Percentiles rank a stretch among this genome's conserved stretches.
Conservation (phyloP, 2,329 filamentous ascomycete species). For the Alternaria sp. region DNA sequence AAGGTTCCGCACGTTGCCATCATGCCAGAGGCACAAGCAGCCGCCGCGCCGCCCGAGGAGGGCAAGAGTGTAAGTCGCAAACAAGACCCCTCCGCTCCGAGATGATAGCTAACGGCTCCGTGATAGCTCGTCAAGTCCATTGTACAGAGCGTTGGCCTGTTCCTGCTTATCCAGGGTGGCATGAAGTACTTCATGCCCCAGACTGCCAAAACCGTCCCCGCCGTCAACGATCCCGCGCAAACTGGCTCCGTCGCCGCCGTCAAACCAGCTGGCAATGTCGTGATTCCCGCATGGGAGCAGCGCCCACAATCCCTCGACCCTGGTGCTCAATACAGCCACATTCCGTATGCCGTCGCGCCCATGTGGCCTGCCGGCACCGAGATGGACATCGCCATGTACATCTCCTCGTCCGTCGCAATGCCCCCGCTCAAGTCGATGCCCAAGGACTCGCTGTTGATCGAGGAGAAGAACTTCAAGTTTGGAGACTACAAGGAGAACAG, state of each 20-base stretch:
- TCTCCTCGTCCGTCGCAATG: conserved; percentile 76
- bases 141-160: conserved; percentile 64
- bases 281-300: conserved; percentile 46
- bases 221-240: conserved; percentile 26
- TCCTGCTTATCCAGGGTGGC: conserved; percentile 64
- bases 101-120: conserved; percentile 19
- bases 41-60: conserved; percentile 20
- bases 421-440: conserved; percentile 70
- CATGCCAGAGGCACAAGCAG: conserved; percentile 41
- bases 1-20: conserved; percentile 16
- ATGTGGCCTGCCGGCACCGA: conserved; percentile 84
- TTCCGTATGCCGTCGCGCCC: conserved; percentile 77
- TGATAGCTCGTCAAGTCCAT: conserved; percentile 47
- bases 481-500: conserved; percentile 82
- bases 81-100: background rate
- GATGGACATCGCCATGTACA: conserved; percentile 83
- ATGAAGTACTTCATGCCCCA: conserved; percentile 62
- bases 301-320: conserved; percentile 54
- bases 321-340: conserved; percentile 63
- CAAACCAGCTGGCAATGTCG: conserved; percentile 31
- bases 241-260: conserved; percentile 22
- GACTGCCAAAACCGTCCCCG: conserved; percentile 11
- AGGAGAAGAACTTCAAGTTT: conserved; percentile 80
- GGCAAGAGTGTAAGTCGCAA: conserved; percentile 33
- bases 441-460: conserved; percentile 72